A percentile compares a stretch with the other conserved stretches of the same genome.
phyloP scores from a whole-genome alignment of 1,139 yeast species.

The Blastobotrys capitulatus region DNA sequence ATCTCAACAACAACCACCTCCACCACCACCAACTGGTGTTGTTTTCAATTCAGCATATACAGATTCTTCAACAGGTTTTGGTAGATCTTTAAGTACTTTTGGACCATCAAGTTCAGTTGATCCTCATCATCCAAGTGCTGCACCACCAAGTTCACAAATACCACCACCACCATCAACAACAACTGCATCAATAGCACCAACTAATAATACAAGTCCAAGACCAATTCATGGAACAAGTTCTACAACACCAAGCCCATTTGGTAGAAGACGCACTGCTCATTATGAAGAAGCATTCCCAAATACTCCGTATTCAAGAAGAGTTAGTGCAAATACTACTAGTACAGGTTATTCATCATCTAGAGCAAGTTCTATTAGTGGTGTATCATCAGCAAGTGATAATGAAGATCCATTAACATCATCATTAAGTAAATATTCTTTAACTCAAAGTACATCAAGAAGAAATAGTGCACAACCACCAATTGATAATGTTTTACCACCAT shows the following conservation, averaged over 20 bases:
- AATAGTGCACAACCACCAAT: conserved; percentile 22
- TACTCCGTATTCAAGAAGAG: conserved; percentile 23
- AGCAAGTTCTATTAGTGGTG: conserved; percentile 26
- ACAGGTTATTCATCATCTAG: conserved; percentile 21
- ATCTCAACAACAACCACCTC: conserved; percentile 10
- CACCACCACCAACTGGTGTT: not conserved
- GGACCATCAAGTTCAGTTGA: conserved; percentile 21
- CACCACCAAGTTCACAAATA: too few relatives aligned
- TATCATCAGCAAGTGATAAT: conserved; percentile 27
- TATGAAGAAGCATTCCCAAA: conserved; percentile 14
- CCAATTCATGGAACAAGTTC: not conserved
- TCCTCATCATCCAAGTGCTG: conserved; percentile 21
- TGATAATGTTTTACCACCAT: conserved; percentile 14
- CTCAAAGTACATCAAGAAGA: conserved; percentile 26
- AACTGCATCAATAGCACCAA: not conserved
- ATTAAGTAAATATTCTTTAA: conserved; percentile 28
- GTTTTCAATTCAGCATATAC: conserved; percentile 31
- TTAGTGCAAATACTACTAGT: conserved; percentile 16
- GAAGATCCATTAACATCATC: conserved; percentile 30
- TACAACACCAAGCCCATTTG: not conserved
- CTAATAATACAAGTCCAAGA: conserved; percentile 2
- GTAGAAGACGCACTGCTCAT: conserved; percentile 4
- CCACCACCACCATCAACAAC: conserved; percentile 1
- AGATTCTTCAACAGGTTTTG: conserved; percentile 27
- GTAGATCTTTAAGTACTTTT: conserved; percentile 24